Base-by-base conservation (phyloP, 495 filamentous ascomycete species). In the Neurospora sp. region DNA sequence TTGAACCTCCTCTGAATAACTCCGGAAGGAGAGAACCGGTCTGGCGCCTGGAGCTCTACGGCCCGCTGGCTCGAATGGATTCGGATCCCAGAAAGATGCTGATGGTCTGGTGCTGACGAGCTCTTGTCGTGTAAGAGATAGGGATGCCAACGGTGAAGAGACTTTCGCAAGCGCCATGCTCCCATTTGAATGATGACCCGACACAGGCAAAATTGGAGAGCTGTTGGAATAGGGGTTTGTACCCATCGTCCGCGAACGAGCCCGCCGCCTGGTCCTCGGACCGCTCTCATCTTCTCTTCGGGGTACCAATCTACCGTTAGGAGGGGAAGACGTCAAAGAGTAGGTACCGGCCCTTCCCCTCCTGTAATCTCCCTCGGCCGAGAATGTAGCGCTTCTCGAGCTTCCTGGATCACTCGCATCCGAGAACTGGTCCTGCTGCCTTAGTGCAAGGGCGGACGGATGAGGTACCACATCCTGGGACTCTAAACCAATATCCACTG, bases 311-410 rank as follows among this genome's bases (percentile, higher is more conserved):
- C 77, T 75, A 35, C 80, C 78, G 8, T 73, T 42, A 7, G 78
- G 76, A 53, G 82, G 73, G 27, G 78, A 74, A 16, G 81, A 74
- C 3, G 79, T 77, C 12, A 76, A 72, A 39, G 76, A 73, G 35
- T 82, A 79, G 27, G 80, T 77, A 9, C 79, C 73, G n/a, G 40
- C 70, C 68, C 79, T 79, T 31, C 77, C 73, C 53, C 76, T 77
- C 9, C 74, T 76, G 22, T 65, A 65, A 65, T 65, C 53, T 35
- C 27, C 22, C 12, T 79, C 76, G 71, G 76, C 74, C 7, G 82
- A 81, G 20, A 84, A 83, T 6, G 82, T 80, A 20, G 82, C 61
- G 40, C 80, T 83, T 38, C 81, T 77, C 9, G 83, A 71, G 70
- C 77, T 81, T 65, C 74, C 72, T 20, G 77, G 74, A 40, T 71